A percentile compares a stretch with the other conserved stretches of the same genome.
These are phyloP conservation scores for Haplosporangium gracile DNA, from an alignment of 192 early-diverging fungal species.

Conservation along the genomic window DNA sequence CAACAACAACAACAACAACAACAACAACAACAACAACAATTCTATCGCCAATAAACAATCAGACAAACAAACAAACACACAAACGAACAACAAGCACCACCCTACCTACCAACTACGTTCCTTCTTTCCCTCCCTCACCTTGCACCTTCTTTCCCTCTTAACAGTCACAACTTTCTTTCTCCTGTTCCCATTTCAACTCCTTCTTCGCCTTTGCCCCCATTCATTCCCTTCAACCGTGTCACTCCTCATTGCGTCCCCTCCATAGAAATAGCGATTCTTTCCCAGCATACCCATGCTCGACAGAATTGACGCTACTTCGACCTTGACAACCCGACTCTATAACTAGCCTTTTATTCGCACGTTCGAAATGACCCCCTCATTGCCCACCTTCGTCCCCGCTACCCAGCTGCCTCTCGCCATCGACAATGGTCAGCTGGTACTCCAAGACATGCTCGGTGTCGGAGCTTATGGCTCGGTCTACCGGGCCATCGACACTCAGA, in stretches of 20 bases:
- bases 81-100: too few species aligned
- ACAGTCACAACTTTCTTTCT: background rate
- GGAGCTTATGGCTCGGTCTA: conserved; percentile 87
- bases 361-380: conserved; percentile 35
- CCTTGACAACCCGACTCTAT: background rate
- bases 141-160: background rate
- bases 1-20: background rate
- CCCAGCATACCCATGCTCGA: background rate
- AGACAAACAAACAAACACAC: too few species aligned
- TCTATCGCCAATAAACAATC: too few species aligned
- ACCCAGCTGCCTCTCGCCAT: conserved; percentile 31
- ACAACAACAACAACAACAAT: too few species aligned
- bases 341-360: background rate
- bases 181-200: too few species aligned
- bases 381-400: conserved; percentile 4
- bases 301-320: background rate
- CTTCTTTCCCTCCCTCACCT: background rate
- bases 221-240: background rate
- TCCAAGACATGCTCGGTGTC: conserved; percentile 70
- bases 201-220: background rate
- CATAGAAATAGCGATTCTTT: background rate
- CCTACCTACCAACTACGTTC: background rate
- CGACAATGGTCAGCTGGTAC: conserved; percentile 55
- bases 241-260: background rate
- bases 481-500: conserved; percentile 69